Evolutionary conservation across 2,329 filamentous ascomycete genomes (phyloP), one percentile per base, ranked within the genome.

Genomic region (Penicillium occitanis): DNA sequence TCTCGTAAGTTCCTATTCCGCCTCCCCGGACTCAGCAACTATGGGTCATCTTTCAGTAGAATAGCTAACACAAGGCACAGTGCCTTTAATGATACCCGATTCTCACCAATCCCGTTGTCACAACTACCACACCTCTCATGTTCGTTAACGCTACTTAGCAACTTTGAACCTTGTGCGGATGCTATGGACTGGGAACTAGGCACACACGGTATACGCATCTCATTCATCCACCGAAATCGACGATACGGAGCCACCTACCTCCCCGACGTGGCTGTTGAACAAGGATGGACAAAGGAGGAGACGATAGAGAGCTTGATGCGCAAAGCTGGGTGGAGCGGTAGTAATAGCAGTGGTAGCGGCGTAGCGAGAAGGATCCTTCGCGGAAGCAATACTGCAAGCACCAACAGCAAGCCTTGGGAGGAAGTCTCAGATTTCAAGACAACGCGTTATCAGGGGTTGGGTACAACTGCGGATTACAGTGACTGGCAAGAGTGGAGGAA

Each of bases 221-320:
- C 87, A 60, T 98, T 99, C 79, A 83, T 84, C n/a, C 84, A 92
- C 71, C 85, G 88, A 70, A 88, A 88, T 17, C 85, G 88, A 60
- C 87, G 90, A 57, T 92, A 92, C 74, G 91, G 93, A 17, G 87
- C 92, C 0, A 97, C 95, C 0, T 99, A 98, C 74, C 85, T 99
- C 14, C 95, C 95, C 0, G 92, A 97, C 75, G 93, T 99, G 5
- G 91, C 94, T 10, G 82, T 86, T 0, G 95, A 99, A 82, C 95
- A 98, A 77, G 93, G 92, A 17, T 99, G 95, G 95, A 91, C 86
- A 11, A 93, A 95, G 78, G 93, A 98, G 76, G 92, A 98, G 83
- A 91, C 94, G 0, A 78, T 99, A 2, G 85, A 93, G 63, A 96
- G 91, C 78, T 80, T 98, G 74, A 95, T 97, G 90, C 86, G 92